Percentiles rank a stretch among this genome's conserved stretches.
Conservation (phyloP, 2,329 filamentous ascomycete genomes). For the Alternaria alternata region DNA sequence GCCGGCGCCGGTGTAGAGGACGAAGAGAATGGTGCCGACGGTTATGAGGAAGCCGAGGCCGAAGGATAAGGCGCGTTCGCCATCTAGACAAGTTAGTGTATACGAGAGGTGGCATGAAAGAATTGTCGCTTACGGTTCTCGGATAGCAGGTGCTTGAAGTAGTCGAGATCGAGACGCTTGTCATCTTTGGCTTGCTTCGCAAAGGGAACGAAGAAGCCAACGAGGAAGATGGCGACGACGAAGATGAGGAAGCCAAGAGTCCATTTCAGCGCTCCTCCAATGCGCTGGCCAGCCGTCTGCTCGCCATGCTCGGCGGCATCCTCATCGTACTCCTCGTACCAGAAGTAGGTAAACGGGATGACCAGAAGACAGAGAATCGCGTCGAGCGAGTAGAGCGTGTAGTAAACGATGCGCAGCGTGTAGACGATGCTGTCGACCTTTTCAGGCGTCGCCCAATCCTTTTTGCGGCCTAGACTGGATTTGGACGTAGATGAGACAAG, state of each 20-base stretch:
- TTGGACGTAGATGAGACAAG: conserved; percentile 89
- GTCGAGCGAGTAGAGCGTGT: conserved; percentile 89
- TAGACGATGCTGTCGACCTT: conserved; percentile 79
- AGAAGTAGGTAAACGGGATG: conserved; percentile 97
- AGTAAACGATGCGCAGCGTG: conserved; percentile 89
- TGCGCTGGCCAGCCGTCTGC: conserved; percentile 73
- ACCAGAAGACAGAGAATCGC: conserved; percentile 87
- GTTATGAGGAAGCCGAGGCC: conserved; percentile 87
- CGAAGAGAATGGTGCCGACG: conserved; percentile 84
- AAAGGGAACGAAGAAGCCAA: conserved; percentile 93
- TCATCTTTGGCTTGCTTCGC: conserved; percentile 69
- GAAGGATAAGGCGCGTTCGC: conserved; percentile 92
- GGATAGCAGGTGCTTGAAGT: conserved; percentile 83
- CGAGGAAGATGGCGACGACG: conserved; percentile 81
- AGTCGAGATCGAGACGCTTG: conserved; percentile 82
- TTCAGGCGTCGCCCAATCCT: conserved; percentile 91
- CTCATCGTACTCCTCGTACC: conserved; percentile 97
- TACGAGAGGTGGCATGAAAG: background rate
- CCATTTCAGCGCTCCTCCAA: conserved; percentile 90
- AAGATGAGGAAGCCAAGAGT: conserved; percentile 84
- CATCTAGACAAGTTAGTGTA: conserved; percentile 61
- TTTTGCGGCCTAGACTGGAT: conserved; percentile 79
- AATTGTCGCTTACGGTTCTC: conserved; percentile 71
- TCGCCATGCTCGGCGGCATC: conserved; percentile 81
- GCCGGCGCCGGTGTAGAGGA: conserved; percentile 87